phyloP scores from a whole-genome alignment of 192 early-diverging fungal genomes.

The Dissophora ornata region DNA sequence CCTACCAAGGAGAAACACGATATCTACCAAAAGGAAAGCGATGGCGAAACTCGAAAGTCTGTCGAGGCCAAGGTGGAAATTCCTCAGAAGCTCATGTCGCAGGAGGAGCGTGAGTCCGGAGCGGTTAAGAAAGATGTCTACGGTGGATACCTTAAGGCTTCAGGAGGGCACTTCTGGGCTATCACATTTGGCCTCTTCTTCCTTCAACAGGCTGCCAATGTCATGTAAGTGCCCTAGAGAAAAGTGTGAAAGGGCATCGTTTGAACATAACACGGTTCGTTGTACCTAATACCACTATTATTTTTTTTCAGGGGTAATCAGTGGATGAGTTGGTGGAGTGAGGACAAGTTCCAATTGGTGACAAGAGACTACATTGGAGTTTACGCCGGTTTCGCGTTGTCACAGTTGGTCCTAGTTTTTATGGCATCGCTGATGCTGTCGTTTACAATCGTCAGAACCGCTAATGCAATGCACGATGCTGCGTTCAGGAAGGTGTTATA shows the following conservation, averaged over 20 bases:
- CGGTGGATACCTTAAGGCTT: slow-evolving; percentile 31
- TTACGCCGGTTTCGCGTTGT: slow-evolving; percentile 26
- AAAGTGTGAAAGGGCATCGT: too few relatives aligned
- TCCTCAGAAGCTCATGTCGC: slow-evolving; percentile 34
- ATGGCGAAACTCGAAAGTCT: slow-evolving; percentile 1
- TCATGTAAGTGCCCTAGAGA: slow-evolving; percentile 54
- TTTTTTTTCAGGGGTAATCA: slow-evolving; percentile 29
- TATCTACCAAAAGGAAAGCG: background rate
- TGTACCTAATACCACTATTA: background rate
- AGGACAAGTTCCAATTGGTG: slow-evolving; percentile 25
- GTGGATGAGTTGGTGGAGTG: slow-evolving; percentile 56
- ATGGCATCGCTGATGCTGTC: slow-evolving; percentile 31
- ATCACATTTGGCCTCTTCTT: slow-evolving; percentile 15
- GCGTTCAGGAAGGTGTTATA: slow-evolving; percentile 70
- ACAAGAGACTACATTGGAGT: slow-evolving; percentile 27
- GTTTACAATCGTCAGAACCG: slow-evolving; percentile 67
- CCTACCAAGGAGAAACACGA: background rate
- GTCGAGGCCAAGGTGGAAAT: slow-evolving; percentile 6
- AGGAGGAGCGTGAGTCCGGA: slow-evolving; percentile 48
- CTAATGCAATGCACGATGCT: slow-evolving; percentile 65
- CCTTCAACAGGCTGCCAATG: slow-evolving; percentile 39
- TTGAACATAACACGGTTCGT: too few relatives aligned
- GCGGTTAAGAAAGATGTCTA: slow-evolving; percentile 47
- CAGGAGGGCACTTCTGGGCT: slow-evolving; percentile 27
- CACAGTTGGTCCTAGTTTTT: slow-evolving; percentile 37